phyloP scores from a whole-genome alignment of 2,329 filamentous ascomycete species.

The Fusarium cyanostomum region DNA sequence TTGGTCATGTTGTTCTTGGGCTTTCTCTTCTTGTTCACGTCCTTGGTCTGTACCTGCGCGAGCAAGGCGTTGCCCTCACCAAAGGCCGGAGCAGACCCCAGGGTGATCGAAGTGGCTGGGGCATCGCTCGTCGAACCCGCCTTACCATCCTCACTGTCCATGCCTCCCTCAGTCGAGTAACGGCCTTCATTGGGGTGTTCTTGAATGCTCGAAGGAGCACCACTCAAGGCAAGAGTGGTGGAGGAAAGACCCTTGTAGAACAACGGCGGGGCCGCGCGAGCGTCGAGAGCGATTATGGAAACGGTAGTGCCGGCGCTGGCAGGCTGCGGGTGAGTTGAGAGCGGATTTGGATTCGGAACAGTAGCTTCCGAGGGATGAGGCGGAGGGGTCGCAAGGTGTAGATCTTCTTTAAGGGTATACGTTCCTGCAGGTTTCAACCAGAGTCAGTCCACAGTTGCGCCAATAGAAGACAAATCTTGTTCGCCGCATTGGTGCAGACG shows the following conservation, averaged over 20 bases:
- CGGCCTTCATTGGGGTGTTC: conserved; percentile 70
- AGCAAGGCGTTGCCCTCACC: conserved; percentile 86
- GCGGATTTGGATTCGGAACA: conserved; percentile 85
- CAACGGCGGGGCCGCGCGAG: conserved; percentile 63
- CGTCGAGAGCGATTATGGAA: conserved; percentile 77
- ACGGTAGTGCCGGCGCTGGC: conserved; percentile 86
- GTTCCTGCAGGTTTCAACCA: conserved; percentile 66
- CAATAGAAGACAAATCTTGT: neutral
- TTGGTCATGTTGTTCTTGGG: conserved; percentile 99
- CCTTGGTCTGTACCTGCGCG: conserved; percentile 69
- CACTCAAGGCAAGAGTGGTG: conserved; percentile 57
- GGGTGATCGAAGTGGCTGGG: conserved; percentile 51
- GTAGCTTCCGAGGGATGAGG: conserved; percentile 95
- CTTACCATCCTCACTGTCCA: conserved; percentile 66
- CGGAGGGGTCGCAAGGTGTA: conserved; percentile 91
- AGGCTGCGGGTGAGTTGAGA: conserved; percentile 85
- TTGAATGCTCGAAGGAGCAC: conserved; percentile 61
- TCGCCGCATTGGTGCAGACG: neutral
- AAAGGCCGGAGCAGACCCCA: conserved; percentile 72
- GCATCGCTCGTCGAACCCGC: conserved; percentile 63
- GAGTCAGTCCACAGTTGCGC: conserved; percentile 18
- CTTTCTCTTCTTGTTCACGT: conserved; percentile 84
- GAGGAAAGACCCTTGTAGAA: conserved; percentile 65
- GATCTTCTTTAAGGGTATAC: conserved; percentile 88
- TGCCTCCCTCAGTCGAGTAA: conserved; percentile 67